Evolutionary conservation across 2,329 filamentous ascomycete species (phyloP).

Genomic region (Nectriaceae sp.): DNA sequence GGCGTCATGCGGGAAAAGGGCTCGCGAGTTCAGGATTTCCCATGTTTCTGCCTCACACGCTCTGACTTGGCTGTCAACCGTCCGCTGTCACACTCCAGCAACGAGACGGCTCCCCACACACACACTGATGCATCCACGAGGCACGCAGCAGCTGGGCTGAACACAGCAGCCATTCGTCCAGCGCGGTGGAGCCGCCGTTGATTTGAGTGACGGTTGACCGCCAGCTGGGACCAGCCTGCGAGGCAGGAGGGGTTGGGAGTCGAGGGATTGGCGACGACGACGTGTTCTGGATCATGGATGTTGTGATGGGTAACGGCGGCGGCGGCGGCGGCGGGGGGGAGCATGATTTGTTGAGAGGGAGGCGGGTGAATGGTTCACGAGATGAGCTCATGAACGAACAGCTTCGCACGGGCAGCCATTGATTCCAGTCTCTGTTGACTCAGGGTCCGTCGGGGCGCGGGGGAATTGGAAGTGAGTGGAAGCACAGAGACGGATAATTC

Average conservation of each 20-base stretch:
- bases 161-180: not conserved
- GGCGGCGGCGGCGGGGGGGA: too few species aligned
- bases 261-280: not conserved
- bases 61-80: not conserved
- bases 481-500: conserved; percentile 1
- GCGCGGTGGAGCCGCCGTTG: not conserved
- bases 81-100: not conserved
- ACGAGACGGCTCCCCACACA: not conserved
- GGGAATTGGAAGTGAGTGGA: conserved; percentile 1
- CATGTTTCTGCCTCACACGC: not conserved
- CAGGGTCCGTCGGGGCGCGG: conserved; percentile 14
- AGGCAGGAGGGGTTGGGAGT: not conserved
- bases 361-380: conserved; percentile 10
- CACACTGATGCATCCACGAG: not conserved
- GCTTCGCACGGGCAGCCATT: conserved; percentile 1
- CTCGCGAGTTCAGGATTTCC: not conserved
- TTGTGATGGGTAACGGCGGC: not conserved
- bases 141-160: not conserved
- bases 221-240: not conserved
- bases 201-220: not conserved
- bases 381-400: conserved; percentile 7
- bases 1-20: not conserved
- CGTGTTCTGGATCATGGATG: not conserved
- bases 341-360: not conserved
- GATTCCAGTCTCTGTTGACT: conserved; percentile 20